Evolutionary conservation across 345 rosid species (phyloP), one percentile per base, ranked within the genome.

Genomic region (Camelina hispida): DNA sequence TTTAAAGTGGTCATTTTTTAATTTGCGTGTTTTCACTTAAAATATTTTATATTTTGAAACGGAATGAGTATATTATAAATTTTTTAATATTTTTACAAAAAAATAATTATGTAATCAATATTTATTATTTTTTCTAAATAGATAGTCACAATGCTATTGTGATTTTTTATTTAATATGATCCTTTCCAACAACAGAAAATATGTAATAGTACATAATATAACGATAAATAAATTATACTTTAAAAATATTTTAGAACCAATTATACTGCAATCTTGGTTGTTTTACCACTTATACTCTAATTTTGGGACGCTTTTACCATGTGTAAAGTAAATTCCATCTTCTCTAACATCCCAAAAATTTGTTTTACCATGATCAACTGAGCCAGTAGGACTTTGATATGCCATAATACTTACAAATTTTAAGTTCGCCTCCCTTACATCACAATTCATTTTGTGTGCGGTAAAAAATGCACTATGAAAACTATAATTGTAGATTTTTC

Each of bases 301-400:
- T 14, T 72, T 38, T 1, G 69, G 61, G 0, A 5, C 1, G 0
- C 16, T 5, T 5, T 25, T 17, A 25, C 69, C 69, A 52, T 72
- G 76, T 14, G 69, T 72, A 32, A 72, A 72, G 15, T 72, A 62
- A 51, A 62, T 11, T 7, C 69, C 76, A 72, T 72, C 76, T 3
- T 52, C 43, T 51, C 52, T 50, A 12, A 13, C n/a, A 51, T 51
- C 68, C 76, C 69, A 72, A 62, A 7, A 72, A 9, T 62, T 62
- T 0, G 4, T 3, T 7, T 62, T 72, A 51, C 69, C 69, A 62
- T 51, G 52, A 63, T 63, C 53, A 62, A 62, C 25, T 23, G 67
- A 37, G n/a, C 67, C 67, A 62, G 53, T 62, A 9, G 52, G 5
- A 62, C 38, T 20, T 62, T 43, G 14, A 43, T 8, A 62, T 23